Evolutionary conservation across 208 protist genomes (phyloP), one percentile per base, ranked within the genome.

Genomic region (Leishmania arabica): DNA sequence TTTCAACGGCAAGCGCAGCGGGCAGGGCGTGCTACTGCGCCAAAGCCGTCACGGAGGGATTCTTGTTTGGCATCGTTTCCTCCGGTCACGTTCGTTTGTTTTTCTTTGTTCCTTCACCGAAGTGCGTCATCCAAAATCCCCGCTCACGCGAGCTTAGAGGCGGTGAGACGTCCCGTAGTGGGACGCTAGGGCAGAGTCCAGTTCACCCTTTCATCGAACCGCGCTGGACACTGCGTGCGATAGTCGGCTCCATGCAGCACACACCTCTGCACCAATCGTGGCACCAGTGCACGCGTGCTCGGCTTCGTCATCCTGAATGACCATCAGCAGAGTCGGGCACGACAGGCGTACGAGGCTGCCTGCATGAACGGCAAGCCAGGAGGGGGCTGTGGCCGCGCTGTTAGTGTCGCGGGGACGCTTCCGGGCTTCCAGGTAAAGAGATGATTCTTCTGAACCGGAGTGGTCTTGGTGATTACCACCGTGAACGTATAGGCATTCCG

Each of bases 241-340:
- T 15, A 86, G 31, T 24, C 24, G n/a, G 31, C 77, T 58, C 82
- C 82, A 85, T 24, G 47, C 54, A n/a, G n/a, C 45, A 15, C 51
- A 21, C 31, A 85, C 72, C 7, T 42, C 72, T 2, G 56, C 51
- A 15, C 82, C 82, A 13, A 85, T 51, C 3, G 27, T 42, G 4
- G 64, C 56, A n/a, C 84, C 87, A 60, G 72, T 31, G 40, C 75
- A 54, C 37, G 82, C 54, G 17, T 42, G 49, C 40, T 86, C 84
- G 15, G 84, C 80, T 34, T 19, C 51, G 37, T 86, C 84, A 53
- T 86, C 80, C 60, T 90, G 87, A 77, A 90, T 8, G 42, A 90
- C 80, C 45, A 90, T 66, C 9, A 90, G n/a, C 31, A 81, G 80
- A 40, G 84, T 90, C 3, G 87, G 69, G 64, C 87, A 90, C 15